A percentile compares a stretch with the other conserved stretches of the same genome.
phyloP scores from a whole-genome alignment of 2,329 filamentous ascomycete genomes.

The Fusarium dimerum region DNA sequence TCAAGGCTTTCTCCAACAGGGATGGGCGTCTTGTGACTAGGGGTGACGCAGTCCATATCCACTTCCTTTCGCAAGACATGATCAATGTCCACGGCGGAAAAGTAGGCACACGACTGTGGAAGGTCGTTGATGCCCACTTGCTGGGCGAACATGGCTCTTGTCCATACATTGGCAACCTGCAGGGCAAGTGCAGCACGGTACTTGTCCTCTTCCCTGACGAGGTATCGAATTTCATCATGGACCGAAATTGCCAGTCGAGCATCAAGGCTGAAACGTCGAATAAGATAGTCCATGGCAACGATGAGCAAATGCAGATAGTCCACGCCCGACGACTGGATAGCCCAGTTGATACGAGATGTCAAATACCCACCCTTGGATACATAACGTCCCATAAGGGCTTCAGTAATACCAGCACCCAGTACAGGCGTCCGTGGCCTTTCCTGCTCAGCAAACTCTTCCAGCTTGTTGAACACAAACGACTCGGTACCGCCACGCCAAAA shows the following conservation, averaged over 20 bases:
- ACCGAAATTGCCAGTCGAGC: conserved; percentile 91
- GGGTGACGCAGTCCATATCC: conserved; percentile 95
- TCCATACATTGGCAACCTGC: conserved; percentile 95
- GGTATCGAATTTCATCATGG: conserved; percentile 95
- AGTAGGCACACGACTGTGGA: conserved; percentile 92
- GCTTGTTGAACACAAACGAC: conserved; percentile 96
- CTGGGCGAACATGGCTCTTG: conserved; percentile 93
- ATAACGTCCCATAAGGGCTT: conserved; percentile 86
- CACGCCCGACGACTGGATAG: conserved; percentile 94
- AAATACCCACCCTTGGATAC: conserved; percentile 90
- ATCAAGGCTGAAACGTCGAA: conserved; percentile 78
- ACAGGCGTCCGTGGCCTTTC: conserved; percentile 88
- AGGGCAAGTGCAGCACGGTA: conserved; percentile 91
- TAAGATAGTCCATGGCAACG: conserved; percentile 91
- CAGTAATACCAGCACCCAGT: conserved; percentile 91
- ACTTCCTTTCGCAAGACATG: conserved; percentile 97
- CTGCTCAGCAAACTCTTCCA: conserved; percentile 97
- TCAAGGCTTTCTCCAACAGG: conserved; percentile 84
- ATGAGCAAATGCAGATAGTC: conserved; percentile 96
- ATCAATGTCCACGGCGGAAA: conserved; percentile 93
- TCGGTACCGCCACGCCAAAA: conserved; percentile 98
- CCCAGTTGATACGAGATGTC: conserved; percentile 98
- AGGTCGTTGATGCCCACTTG: conserved; percentile 96
- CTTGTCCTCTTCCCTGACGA: conserved; percentile 81
- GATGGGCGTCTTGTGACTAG: conserved; percentile 77